Conservation (phyloP, 345 rosid genomes). For the Gossypium herbaceum region DNA sequence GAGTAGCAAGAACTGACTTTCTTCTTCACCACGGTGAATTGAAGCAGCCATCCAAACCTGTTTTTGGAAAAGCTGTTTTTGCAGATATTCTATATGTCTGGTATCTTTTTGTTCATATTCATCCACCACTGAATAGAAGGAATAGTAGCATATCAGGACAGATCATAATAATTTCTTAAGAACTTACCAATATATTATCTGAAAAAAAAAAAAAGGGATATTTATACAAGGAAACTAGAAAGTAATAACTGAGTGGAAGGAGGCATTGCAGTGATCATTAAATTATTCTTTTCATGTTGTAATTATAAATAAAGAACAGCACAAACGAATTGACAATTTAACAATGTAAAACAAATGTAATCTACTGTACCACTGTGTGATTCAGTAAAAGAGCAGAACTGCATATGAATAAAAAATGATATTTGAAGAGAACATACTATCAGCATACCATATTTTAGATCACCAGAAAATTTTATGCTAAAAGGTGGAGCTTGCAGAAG, state of each 20-base stretch:
- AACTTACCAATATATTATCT: neutral
- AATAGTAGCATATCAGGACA: constrained; percentile 1
- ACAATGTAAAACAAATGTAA: neutral
- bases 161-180: neutral
- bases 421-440: neutral
- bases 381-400: constrained; percentile 6
- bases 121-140: constrained; percentile 35
- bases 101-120: constrained; percentile 34
- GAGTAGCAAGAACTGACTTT: constrained; percentile 40
- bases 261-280: neutral
- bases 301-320: neutral
- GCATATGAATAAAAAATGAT: neutral
- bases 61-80: constrained; percentile 47
- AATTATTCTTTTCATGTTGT: neutral
- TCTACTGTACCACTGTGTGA: constrained; percentile 6
- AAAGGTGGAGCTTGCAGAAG: constrained; percentile 73
- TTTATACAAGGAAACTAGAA: neutral
- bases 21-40: constrained; percentile 83
- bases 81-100: constrained; percentile 44
- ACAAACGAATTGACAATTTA: neutral
- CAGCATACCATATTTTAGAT: constrained; percentile 72
- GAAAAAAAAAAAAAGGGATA: neutral
- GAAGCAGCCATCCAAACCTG: constrained; percentile 94
- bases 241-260: neutral
- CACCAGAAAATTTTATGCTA: constrained; percentile 69